These are phyloP conservation scores for Setaria viridis DNA, from an alignment of 202 grass and related monocot species.

Conservation along the genomic window DNA sequence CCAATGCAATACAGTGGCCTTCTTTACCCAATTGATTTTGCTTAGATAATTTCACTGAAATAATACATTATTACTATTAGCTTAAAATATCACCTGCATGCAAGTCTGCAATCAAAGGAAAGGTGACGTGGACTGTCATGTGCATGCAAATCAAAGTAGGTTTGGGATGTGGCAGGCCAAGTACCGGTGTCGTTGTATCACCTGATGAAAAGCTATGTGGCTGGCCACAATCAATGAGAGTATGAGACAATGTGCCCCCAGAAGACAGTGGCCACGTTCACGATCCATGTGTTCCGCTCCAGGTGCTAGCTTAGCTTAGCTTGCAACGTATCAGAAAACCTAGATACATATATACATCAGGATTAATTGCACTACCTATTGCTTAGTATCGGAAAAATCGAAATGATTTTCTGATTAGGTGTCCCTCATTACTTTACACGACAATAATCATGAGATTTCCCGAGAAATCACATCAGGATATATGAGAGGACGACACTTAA, in stretches of 20 bases:
- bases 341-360: slow-evolving; percentile 5
- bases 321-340: neutral
- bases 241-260: neutral
- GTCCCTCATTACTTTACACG: neutral
- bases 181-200: slow-evolving; percentile 3
- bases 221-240: neutral
- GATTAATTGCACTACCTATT: neutral
- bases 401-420: slow-evolving; percentile 29
- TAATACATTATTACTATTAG: too few relatives aligned
- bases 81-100: neutral
- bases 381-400: neutral
- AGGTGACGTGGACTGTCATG: neutral
- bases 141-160: neutral
- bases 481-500: neutral
- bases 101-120: neutral
- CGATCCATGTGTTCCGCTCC: neutral
- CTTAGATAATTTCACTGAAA: neutral
- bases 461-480: slow-evolving; percentile 22
- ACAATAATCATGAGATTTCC: slow-evolving; percentile 42
- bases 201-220: neutral
- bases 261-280: neutral
- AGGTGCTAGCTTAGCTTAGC: neutral
- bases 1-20: too few relatives aligned
- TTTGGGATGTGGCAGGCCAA: neutral
- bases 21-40: too few relatives aligned